phyloP scores from a whole-genome alignment of 768 basidiomycete genomes.

The Coprinellus aureogranulatus region DNA sequence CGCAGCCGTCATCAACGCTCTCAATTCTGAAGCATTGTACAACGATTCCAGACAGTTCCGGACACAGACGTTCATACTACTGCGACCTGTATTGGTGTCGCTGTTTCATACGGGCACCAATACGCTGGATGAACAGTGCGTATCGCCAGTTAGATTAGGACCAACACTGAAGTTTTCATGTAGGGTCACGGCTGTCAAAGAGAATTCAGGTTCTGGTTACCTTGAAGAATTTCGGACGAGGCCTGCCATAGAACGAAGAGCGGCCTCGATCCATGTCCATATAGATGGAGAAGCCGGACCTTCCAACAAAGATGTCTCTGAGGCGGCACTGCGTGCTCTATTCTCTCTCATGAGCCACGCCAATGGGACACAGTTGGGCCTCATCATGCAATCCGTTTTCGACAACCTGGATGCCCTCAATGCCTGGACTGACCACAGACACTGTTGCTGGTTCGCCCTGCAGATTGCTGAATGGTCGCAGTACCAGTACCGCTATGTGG shows the following conservation, averaged over 20 bases:
- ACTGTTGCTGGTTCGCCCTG: slow-evolving; percentile 81
- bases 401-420: slow-evolving; percentile 59
- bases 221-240: slow-evolving; percentile 81
- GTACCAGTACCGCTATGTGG: slow-evolving; percentile 89
- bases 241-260: slow-evolving; percentile 76
- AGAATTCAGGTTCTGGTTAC: slow-evolving; percentile 72
- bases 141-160: slow-evolving; percentile 11
- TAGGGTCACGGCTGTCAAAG: slow-evolving; percentile 64
- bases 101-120: slow-evolving; percentile 60
- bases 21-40: slow-evolving; percentile 83
- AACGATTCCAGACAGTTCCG: slow-evolving; percentile 69
- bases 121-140: slow-evolving; percentile 69
- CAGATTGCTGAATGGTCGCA: slow-evolving; percentile 84
- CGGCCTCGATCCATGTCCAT: slow-evolving; percentile 86
- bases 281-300: slow-evolving; percentile 88
- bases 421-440: slow-evolving; percentile 65
- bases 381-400: slow-evolving; percentile 70
- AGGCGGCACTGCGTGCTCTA: slow-evolving; percentile 68
- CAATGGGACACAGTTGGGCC: slow-evolving; percentile 69
- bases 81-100: slow-evolving; percentile 68
- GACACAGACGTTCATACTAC: slow-evolving; percentile 65
- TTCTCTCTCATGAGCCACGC: slow-evolving; percentile 73
- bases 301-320: slow-evolving; percentile 66
- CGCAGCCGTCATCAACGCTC: slow-evolving; percentile 74
- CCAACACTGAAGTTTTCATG: background rate